Evolutionary conservation across 257 asterid genomes (phyloP), one percentile per base, ranked within the genome.

Genomic region (Echites panduratus): DNA sequence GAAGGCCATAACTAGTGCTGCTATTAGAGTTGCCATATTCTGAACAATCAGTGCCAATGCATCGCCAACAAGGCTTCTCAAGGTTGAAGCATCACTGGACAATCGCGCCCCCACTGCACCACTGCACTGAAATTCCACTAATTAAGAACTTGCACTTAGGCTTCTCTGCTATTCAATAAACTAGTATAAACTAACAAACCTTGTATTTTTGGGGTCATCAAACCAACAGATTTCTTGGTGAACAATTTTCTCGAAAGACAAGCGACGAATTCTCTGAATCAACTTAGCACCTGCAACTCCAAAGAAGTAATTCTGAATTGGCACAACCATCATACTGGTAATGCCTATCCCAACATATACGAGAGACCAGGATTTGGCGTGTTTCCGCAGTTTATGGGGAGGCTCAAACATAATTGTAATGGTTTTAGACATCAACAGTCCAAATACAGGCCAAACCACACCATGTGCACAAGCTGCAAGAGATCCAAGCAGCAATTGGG

Each of bases 191-290:
- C 24, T 50, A 68, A 72, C 7, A 48, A 8, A 92, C 98, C 98
- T 92, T 70, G 98, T 86, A 82, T 92, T 86, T 68, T 85, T 88
- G 40, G 97, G 91, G 76, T 92, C 90, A 71, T 92, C 98, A 44
- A 90, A 90, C 98, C 98, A 92, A 66, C 92, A 85, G 74, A 92
- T 90, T 84, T 92, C 96, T 68, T 86, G 95, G 84, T 88, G 89
- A 43, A 90, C 91, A 0, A 92, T 88, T 73, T 88, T 92, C 73
- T 79, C 80, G 68, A 92, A 92, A 0, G 90, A 58, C 76, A 90
- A 19, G 5, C 90, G 85, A 29, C 98, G 92, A 49, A 92, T 82
- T 79, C 96, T 84, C 52, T 75, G 82, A 12, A 92, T 84, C 84
- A 92, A 70, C 52, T 77, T 90, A 8, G 90, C 92, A 26, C 98